These are phyloP conservation scores for Serpula lacrymans DNA, from an alignment of 768 basidiomycete species.

Conservation along the genomic window DNA sequence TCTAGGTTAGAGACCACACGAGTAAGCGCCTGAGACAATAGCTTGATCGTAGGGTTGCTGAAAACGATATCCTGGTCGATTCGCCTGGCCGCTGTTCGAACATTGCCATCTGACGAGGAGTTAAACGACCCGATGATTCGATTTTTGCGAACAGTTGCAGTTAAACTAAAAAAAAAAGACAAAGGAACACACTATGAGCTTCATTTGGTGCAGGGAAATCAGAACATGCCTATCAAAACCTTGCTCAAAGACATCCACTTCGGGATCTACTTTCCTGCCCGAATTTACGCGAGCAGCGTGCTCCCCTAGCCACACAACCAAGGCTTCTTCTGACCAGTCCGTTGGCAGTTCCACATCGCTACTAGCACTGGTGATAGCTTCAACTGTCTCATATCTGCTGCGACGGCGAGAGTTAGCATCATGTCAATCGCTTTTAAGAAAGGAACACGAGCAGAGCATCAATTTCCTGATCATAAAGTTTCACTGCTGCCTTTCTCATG, in stretches of 20 bases:
- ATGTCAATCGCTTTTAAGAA: not conserved
- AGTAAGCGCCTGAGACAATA: conserved; percentile 23
- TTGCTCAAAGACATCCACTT: conserved; percentile 27
- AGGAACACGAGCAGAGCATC: conserved; percentile 34
- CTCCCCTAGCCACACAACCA: conserved; percentile 23
- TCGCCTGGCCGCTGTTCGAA: conserved; percentile 12
- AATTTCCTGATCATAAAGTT: conserved; percentile 42
- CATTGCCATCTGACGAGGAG: conserved; percentile 6
- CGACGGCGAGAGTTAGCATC: not conserved
- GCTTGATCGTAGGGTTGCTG: conserved; percentile 34
- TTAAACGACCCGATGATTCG: conserved; percentile 32
- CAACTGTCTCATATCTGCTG: conserved; percentile 26
- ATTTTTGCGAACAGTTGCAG: conserved; percentile 35
- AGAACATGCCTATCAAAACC: conserved; percentile 32
- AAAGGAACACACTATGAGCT: not conserved
- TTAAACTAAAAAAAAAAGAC: conserved; percentile 22
- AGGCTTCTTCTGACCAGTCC: conserved; percentile 17
- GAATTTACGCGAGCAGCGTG: conserved; percentile 18
- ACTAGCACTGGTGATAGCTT: conserved; percentile 17
- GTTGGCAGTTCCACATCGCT: conserved; percentile 19
- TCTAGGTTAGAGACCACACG: conserved; percentile 16
- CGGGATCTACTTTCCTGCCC: conserved; percentile 4
- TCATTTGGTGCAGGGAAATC: not conserved
- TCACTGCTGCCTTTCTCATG: conserved; percentile 36
- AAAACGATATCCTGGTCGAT: conserved; percentile 42